These are phyloP conservation scores for Dunaliella sp. DNA, from an alignment of 139 green algal species.

Conservation along the genomic window DNA sequence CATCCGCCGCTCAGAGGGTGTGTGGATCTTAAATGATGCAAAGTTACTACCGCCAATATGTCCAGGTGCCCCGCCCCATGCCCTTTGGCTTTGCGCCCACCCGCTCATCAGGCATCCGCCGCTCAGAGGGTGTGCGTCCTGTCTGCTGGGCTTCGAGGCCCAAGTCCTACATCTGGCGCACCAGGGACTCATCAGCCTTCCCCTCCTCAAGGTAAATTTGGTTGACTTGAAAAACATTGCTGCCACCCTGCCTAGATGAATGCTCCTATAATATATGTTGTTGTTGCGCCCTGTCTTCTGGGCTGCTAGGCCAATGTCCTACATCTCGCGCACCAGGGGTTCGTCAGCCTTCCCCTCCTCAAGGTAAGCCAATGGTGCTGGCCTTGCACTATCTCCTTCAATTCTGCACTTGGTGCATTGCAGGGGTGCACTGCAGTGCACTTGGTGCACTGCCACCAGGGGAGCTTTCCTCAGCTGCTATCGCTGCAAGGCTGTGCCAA, in stretches of 20 bases:
- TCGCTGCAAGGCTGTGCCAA: too few species aligned
- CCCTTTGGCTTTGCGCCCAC: conserved; percentile 23
- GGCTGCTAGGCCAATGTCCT: not conserved
- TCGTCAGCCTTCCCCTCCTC: not conserved
- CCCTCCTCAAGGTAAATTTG: conserved; percentile 50
- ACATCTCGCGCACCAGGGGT: too few species aligned
- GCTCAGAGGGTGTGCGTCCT: conserved; percentile 72
- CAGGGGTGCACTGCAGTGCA: too few species aligned
- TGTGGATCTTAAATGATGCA: too few species aligned
- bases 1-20: conserved; percentile 50
- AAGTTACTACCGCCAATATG: too few species aligned
- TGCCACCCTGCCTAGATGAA: not conserved
- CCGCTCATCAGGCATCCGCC: not conserved
- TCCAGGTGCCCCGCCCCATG: conserved; percentile 22
- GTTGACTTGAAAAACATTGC: not conserved
- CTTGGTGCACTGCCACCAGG: too few species aligned
- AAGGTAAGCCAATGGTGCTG: not conserved
- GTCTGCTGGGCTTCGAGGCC: conserved; percentile 82
- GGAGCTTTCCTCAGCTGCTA: too few species aligned
- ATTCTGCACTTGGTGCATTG: too few species aligned
- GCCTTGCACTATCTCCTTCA: too few species aligned
- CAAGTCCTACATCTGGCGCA: conserved; percentile 77
- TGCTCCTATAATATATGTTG: not conserved
- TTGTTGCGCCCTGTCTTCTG: not conserved
- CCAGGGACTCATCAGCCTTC: conserved; percentile 67